These are phyloP conservation scores for Hypoxylon perforatum DNA, from an alignment of 495 filamentous ascomycete genomes.

Conservation along the genomic window DNA sequence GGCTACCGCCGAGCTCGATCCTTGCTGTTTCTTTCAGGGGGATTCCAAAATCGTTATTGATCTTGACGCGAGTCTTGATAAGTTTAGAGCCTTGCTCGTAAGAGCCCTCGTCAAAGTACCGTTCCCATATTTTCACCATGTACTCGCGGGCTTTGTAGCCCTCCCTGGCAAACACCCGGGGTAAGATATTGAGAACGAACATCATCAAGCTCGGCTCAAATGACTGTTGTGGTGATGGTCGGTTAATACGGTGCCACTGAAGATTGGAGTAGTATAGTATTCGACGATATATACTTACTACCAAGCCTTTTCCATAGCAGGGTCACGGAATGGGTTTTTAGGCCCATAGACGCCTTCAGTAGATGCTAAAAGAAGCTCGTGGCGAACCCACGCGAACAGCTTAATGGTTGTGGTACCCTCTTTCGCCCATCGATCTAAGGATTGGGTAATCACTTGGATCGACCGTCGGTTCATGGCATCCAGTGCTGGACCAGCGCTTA, in stretches of 20 bases:
- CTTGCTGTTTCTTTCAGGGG: conserved; percentile 15
- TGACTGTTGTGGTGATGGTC: conserved; percentile 14
- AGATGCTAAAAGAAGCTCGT: conserved; percentile 40
- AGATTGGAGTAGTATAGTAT: no score
- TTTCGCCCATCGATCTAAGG: not conserved
- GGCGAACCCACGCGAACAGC: conserved; percentile 46
- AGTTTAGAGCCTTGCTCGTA: conserved; percentile 26
- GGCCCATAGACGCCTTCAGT: conserved; percentile 45
- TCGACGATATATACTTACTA: conserved; percentile 17
- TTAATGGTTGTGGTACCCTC: conserved; percentile 20
- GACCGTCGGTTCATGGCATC: conserved; percentile 33
- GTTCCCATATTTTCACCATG: conserved; percentile 28
- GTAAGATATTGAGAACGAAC: conserved; percentile 30
- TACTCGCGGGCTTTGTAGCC: conserved; percentile 34
- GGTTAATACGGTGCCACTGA: no score
- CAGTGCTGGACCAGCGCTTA: not conserved
- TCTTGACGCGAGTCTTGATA: conserved; percentile 21
- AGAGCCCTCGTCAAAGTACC: conserved; percentile 30
- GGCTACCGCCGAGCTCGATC: conserved; percentile 25
- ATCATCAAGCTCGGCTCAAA: conserved; percentile 39
- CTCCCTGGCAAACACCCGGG: conserved; percentile 24
- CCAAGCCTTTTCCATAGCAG: conserved; percentile 28
- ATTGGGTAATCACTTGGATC: conserved; percentile 16
- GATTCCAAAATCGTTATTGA: conserved; percentile 22
- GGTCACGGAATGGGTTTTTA: conserved; percentile 43